These are phyloP conservation scores for Sporothrix variecibatus DNA, from an alignment of 2,329 filamentous ascomycete genomes.

Conservation along the genomic window DNA sequence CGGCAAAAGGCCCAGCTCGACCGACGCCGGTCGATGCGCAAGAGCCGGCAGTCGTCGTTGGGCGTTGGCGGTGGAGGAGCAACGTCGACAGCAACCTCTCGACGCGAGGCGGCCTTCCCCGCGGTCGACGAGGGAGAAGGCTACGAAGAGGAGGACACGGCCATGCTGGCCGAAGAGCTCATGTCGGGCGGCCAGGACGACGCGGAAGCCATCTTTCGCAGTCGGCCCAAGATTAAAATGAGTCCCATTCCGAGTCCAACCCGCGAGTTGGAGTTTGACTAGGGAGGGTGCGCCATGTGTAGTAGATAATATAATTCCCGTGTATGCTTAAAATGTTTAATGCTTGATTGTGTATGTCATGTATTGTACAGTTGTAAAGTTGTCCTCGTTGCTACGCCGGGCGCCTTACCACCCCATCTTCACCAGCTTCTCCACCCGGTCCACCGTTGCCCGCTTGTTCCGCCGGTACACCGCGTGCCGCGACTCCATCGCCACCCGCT, in stretches of 20 bases:
- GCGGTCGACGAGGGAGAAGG: constrained; percentile 47
- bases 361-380: not conserved
- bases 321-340: not conserved
- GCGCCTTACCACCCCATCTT: constrained; percentile 71
- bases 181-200: constrained; percentile 67
- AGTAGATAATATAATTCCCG: too few relatives aligned
- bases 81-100: constrained; percentile 8
- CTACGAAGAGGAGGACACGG: constrained; percentile 45
- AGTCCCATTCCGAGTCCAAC: constrained; percentile 64
- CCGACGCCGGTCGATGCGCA: constrained; percentile 53
- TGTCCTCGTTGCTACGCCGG: not conserved
- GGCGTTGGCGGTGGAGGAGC: not conserved
- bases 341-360: not conserved
- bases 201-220: constrained; percentile 82
- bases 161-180: constrained; percentile 66
- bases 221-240: constrained; percentile 74
- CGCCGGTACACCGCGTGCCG: constrained; percentile 69
- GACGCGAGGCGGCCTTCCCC: constrained; percentile 44
- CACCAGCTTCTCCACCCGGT: constrained; percentile 68
- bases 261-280: constrained; percentile 16
- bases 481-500: constrained; percentile 69
- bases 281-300: not conserved
- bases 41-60: constrained; percentile 31
- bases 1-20: constrained; percentile 63
- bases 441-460: constrained; percentile 66